A percentile compares a stretch with the other conserved stretches of the same genome.
Conservation (phyloP, 2,329 filamentous ascomycete genomes). For the Coniochaeta prunicola region DNA sequence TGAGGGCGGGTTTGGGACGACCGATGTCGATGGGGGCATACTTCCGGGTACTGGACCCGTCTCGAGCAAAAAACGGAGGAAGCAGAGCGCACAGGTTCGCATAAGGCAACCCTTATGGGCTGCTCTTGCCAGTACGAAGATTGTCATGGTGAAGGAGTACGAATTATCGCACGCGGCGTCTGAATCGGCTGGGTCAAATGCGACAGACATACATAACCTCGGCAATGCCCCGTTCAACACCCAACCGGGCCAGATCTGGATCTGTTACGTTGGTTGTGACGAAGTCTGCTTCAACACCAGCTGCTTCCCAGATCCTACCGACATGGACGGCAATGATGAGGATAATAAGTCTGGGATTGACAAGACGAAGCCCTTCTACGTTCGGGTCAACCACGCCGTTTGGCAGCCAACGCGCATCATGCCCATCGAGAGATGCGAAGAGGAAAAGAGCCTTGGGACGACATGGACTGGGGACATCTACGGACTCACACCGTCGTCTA, state of each 20-base stretch:
- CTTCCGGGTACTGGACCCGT: conserved; percentile 46
- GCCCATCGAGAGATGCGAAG: conserved; percentile 29
- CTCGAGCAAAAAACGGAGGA: conserved; percentile 75
- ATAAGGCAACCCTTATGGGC: conserved; percentile 92
- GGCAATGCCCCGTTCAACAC: conserved; percentile 67
- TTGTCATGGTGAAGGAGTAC: conserved; percentile 88
- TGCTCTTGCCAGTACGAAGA: conserved; percentile 90
- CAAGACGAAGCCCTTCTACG: conserved; percentile 67
- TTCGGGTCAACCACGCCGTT: conserved; percentile 69
- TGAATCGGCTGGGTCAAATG: conserved; percentile 67
- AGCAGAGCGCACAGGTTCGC: conserved; percentile 84
- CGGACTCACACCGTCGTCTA: conserved; percentile 62
- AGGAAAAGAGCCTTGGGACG: conserved; percentile 30
- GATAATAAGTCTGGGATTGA: conserved; percentile 47
- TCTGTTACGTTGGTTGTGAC: conserved; percentile 70
- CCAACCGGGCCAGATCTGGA: conserved; percentile 69
- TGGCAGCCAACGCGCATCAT: conserved; percentile 74
- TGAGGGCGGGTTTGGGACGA: conserved; percentile 41
- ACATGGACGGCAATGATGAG: conserved; percentile 22
- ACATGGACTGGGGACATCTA: conserved; percentile 68
- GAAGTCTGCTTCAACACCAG: conserved; percentile 72
- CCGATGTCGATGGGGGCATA: conserved; percentile 44
- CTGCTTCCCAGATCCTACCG: conserved; percentile 41
- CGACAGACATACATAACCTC: conserved; percentile 70
- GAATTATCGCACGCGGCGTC: conserved; percentile 72